Percentiles rank a stretch among this genome's conserved stretches.
These are phyloP conservation scores for Parasarocladium wereldwijsianum DNA, from an alignment of 2,329 filamentous ascomycete species.

Conservation along the genomic window DNA sequence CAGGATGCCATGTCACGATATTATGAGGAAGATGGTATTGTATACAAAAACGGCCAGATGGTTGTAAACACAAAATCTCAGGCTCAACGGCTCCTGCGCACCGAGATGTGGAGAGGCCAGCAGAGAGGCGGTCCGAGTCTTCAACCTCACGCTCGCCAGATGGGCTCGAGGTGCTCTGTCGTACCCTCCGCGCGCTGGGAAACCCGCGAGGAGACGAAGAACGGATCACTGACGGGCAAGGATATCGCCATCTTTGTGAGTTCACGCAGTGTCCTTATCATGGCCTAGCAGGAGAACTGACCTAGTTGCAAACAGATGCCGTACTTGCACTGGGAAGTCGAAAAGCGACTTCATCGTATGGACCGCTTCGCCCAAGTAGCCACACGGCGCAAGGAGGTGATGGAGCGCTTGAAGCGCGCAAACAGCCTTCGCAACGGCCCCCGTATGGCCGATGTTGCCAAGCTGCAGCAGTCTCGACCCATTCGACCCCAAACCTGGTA, in stretches of 20 bases:
- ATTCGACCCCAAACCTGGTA: conserved; percentile 4
- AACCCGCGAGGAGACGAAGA: background rate
- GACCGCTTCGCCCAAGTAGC: conserved; percentile 8
- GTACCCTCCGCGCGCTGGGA: conserved; percentile 7
- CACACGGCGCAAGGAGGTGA: conserved; percentile 7
- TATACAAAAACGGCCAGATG: conserved; percentile 6
- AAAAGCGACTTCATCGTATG: conserved; percentile 9
- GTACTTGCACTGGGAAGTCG: conserved; percentile 9
- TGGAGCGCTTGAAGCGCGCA: conserved; percentile 6
- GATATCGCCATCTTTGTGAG: conserved; percentile 9
- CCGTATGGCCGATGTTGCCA: conserved; percentile 6
- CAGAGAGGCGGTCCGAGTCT: conserved; percentile 7
- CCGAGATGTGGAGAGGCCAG: conserved; percentile 9
- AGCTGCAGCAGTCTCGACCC: conserved; percentile 3
- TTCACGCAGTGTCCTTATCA: background rate
- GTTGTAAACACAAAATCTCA: conserved; percentile 7
- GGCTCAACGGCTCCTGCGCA: conserved; percentile 8
- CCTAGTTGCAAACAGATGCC: conserved; percentile 6
- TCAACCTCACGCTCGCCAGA: conserved; percentile 8
- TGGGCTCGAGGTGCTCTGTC: conserved; percentile 7
- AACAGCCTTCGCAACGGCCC: conserved; percentile 5
- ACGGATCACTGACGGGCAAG: conserved; percentile 4
- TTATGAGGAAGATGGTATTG: conserved; percentile 9
- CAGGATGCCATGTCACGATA: conserved; percentile 10
- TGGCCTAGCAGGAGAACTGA: background rate